Percentiles rank a stretch among this genome's conserved stretches.
These are phyloP conservation scores for Corrigiola litoralis DNA, from an alignment of 179 eudicot species.

Conservation along the genomic window DNA sequence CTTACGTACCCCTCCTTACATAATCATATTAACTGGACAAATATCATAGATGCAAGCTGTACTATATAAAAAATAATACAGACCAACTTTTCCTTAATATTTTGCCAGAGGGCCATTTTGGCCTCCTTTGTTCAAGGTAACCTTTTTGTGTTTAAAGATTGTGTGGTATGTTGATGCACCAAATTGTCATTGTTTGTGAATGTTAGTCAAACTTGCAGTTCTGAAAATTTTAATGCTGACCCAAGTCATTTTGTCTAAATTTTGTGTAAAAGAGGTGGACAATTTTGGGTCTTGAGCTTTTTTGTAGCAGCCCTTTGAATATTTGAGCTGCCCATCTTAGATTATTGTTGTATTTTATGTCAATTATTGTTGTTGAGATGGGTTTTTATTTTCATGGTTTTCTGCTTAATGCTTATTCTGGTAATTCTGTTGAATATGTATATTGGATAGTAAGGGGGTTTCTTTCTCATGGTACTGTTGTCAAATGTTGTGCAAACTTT, in stretches of 20 bases:
- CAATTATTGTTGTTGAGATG: not conserved
- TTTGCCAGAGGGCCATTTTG: no score
- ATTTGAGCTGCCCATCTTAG: not conserved
- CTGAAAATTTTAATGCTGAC: not conserved
- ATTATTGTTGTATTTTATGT: not conserved
- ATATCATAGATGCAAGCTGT: no score
- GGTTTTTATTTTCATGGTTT: not conserved
- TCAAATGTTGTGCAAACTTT: no score
- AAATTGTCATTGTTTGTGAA: not conserved
- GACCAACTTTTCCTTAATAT: no score
- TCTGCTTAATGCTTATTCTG: no score
- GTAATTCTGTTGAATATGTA: no score
- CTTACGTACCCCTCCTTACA: no score
- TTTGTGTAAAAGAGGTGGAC: not conserved
- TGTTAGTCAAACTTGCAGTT: not conserved
- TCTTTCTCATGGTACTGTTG: no score
- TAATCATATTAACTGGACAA: no score
- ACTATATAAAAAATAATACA: no score
- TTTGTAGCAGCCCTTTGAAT: not conserved
- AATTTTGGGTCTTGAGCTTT: constrained; percentile 1
- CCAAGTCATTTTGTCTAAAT: not conserved
- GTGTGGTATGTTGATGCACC: not conserved
- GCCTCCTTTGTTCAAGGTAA: no score
- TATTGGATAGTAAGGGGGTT: no score
- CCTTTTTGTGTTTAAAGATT: not conserved